A percentile compares a stretch with the other conserved stretches of the same genome.
These are phyloP conservation scores for Xylariales sp. DNA, from an alignment of 2,329 filamentous ascomycete genomes.

Conservation along the genomic window DNA sequence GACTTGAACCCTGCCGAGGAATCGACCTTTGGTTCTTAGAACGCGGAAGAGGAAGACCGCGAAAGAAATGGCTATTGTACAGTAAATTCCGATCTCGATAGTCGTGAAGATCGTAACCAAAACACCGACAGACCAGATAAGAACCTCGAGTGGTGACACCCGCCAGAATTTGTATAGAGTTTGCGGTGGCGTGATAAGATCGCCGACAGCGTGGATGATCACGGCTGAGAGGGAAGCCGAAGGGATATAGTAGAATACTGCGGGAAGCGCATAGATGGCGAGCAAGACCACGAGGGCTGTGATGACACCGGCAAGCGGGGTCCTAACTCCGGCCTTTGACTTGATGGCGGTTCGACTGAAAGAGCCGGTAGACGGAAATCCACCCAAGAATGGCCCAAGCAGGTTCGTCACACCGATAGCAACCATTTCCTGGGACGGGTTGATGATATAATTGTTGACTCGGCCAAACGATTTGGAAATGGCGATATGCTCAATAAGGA, in stretches of 20 bases:
- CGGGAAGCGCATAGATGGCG: constrained; percentile 82
- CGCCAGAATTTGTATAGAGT: constrained; percentile 94
- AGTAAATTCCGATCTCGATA: constrained; percentile 92
- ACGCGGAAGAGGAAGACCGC: constrained; percentile 79
- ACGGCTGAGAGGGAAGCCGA: constrained; percentile 75
- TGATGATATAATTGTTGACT: constrained; percentile 92
- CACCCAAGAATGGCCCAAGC: constrained; percentile 85
- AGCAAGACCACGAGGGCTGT: constrained; percentile 81
- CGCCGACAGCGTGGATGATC: constrained; percentile 93
- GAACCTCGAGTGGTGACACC: constrained; percentile 81
- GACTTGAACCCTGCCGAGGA: constrained; percentile 78
- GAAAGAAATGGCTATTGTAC: constrained; percentile 71
- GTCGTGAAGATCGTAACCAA: constrained; percentile 81
- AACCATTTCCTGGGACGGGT: constrained; percentile 93
- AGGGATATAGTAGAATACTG: constrained; percentile 92
- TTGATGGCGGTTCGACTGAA: constrained; percentile 97
- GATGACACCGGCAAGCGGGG: constrained; percentile 84
- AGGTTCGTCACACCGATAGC: constrained; percentile 90
- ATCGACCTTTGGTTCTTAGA: constrained; percentile 74
- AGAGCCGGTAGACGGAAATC: constrained; percentile 87
- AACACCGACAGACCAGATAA: constrained; percentile 92
- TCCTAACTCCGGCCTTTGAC: constrained; percentile 91
- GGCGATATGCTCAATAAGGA: constrained; percentile 93
- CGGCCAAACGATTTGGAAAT: constrained; percentile 96
- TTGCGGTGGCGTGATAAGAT: constrained; percentile 86